Conservation (phyloP, 169 alveolate species). For the Besnoitia besnoiti region DNA sequence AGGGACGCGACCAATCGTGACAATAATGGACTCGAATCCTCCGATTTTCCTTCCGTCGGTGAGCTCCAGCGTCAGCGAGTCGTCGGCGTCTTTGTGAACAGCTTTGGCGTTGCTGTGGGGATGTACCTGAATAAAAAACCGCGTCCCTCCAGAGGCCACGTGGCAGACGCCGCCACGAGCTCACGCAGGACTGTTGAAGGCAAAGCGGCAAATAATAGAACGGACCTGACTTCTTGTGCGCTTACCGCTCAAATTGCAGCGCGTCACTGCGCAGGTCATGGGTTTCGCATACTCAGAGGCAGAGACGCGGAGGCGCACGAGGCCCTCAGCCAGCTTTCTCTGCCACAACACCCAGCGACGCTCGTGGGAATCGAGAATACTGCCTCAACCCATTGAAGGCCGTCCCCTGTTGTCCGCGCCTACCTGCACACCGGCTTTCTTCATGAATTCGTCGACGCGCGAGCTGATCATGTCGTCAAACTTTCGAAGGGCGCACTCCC, state of each 20-base stretch:
- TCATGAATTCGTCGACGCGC: not conserved
- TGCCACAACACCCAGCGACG: too few relatives aligned
- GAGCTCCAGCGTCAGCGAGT: not conserved
- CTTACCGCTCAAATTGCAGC: too few relatives aligned
- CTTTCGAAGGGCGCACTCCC: not conserved
- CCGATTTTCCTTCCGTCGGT: not conserved
- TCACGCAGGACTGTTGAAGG: not conserved
- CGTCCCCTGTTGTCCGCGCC: too few relatives aligned
- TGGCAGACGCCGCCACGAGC: not conserved
- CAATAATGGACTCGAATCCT: not conserved
- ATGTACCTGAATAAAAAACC: not conserved
- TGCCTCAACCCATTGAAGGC: too few relatives aligned
- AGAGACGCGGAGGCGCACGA: too few relatives aligned
- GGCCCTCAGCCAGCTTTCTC: too few relatives aligned
- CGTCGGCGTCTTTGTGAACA: not conserved
- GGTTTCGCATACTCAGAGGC: too few relatives aligned
- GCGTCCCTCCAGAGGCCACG: not conserved
- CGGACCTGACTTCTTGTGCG: too few relatives aligned
- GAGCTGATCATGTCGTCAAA: constrained; percentile 16
- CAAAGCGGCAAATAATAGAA: not conserved
- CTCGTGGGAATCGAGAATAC: too few relatives aligned
- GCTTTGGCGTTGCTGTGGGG: not conserved
- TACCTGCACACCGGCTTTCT: constrained; percentile 19
- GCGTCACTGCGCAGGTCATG: too few relatives aligned
- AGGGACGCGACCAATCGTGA: constrained; percentile 2